These are phyloP conservation scores for Tribonema minus DNA, from an alignment of 108 stramenopile genomes.

Conservation along the genomic window DNA sequence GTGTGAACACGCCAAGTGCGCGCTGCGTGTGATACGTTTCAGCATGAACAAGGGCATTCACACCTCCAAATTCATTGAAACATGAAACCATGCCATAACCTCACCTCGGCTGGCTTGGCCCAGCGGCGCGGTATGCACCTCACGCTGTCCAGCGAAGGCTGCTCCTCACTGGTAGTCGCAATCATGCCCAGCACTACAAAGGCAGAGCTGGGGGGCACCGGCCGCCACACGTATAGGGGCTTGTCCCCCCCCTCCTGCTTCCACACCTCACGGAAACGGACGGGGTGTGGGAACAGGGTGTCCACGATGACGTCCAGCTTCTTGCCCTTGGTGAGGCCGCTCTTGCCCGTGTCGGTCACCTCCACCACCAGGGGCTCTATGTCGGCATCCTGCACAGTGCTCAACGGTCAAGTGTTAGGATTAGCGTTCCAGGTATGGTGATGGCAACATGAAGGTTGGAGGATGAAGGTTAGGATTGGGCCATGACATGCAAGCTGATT, in stretches of 20 bases:
- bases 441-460: too few relatives aligned
- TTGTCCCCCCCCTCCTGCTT: constrained; percentile 66
- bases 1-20: too few relatives aligned
- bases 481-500: too few relatives aligned
- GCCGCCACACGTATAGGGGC: constrained; percentile 91
- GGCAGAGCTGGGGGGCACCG: constrained; percentile 86
- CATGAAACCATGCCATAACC: too few relatives aligned
- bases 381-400: constrained; percentile 5
- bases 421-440: too few relatives aligned
- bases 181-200: constrained; percentile 92
- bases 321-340: constrained; percentile 79
- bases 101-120: constrained; percentile 56
- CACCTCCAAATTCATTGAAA: too few relatives aligned
- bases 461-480: too few relatives aligned
- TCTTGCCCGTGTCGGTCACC: constrained; percentile 85
- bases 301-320: constrained; percentile 86
- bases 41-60: too few relatives aligned
- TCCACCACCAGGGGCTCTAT: constrained; percentile 62
- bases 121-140: constrained; percentile 84
- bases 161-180: constrained; percentile 80
- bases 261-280: constrained; percentile 90
- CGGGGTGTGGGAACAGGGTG: constrained; percentile 83
- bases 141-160: constrained; percentile 76
- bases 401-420: too few relatives aligned
- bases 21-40: too few relatives aligned